phyloP scores from a whole-genome alignment of 202 grass and related monocot species.

The Hordeum pubiflorum region DNA sequence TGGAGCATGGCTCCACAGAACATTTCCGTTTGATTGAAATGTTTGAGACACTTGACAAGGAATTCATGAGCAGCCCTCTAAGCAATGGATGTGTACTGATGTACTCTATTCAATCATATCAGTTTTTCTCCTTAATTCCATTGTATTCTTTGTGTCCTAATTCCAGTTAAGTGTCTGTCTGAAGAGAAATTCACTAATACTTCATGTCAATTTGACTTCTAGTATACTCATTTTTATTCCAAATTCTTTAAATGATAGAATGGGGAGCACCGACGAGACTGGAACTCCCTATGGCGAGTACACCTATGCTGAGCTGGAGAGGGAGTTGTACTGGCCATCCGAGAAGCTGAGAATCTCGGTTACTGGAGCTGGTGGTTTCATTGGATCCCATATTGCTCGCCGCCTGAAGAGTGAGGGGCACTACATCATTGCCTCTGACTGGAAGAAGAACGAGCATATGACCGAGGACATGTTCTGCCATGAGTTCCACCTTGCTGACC shows the following conservation, averaged over 20 bases:
- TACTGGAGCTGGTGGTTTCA: conserved; percentile 75
- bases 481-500: conserved; percentile 67
- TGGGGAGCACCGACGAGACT: conserved; percentile 51
- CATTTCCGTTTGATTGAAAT: not conserved
- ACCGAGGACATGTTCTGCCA: conserved; percentile 81
- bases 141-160: not conserved
- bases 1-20: too few species aligned
- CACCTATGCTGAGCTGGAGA: conserved; percentile 50
- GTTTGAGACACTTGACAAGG: not conserved
- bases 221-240: not conserved
- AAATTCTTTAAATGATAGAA: conserved; percentile 31
- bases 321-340: conserved; percentile 59
- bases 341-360: conserved; percentile 72
- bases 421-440: conserved; percentile 75
- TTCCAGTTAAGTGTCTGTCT: not conserved
- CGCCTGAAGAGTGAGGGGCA: conserved; percentile 74
- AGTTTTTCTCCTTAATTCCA: not conserved
- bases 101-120: not conserved
- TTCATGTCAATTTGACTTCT: not conserved
- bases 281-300: conserved; percentile 64
- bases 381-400: conserved; percentile 61
- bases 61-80: not conserved
- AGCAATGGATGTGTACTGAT: not conserved
- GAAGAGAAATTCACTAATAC: not conserved
- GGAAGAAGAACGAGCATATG: conserved; percentile 92